Conservation (phyloP, 345 rosid genomes). For the Garcia nutans region DNA sequence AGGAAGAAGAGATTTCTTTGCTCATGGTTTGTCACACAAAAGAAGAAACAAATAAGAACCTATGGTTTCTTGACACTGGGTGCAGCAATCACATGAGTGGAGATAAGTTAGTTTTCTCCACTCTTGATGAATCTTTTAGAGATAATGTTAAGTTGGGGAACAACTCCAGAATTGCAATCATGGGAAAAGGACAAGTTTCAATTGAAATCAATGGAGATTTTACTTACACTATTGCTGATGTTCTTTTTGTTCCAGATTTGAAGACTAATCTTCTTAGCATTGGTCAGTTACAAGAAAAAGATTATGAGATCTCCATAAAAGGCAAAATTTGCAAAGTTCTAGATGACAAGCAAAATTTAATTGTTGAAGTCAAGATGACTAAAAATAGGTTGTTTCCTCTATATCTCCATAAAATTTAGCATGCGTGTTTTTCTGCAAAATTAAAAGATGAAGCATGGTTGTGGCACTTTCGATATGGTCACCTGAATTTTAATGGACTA, state of each 20-base stretch:
- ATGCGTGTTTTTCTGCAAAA: no score
- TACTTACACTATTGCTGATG: conserved; percentile 4
- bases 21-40: background rate
- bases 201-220: background rate
- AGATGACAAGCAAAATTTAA: background rate
- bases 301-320: conserved; percentile 6
- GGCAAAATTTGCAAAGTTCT: background rate
- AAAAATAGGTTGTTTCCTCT: conserved; percentile 1
- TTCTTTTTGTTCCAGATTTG: conserved; percentile 12
- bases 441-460: no score
- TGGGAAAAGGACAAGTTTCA: background rate
- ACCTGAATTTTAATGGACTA: no score
- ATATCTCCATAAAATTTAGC: background rate
- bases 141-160: conserved; percentile 12
- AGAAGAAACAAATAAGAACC: background rate
- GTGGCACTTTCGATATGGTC: no score
- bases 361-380: conserved; percentile 8
- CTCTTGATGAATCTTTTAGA: conserved; percentile 10
- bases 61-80: conserved; percentile 6
- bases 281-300: conserved; percentile 12
- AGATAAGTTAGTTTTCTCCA: conserved; percentile 1
- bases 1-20: conserved; percentile 3
- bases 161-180: background rate
- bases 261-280: background rate
- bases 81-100: conserved; percentile 7